These are phyloP conservation scores for Typha latifolia DNA, from an alignment of 176 grass and related monocot species.

Conservation along the genomic window DNA sequence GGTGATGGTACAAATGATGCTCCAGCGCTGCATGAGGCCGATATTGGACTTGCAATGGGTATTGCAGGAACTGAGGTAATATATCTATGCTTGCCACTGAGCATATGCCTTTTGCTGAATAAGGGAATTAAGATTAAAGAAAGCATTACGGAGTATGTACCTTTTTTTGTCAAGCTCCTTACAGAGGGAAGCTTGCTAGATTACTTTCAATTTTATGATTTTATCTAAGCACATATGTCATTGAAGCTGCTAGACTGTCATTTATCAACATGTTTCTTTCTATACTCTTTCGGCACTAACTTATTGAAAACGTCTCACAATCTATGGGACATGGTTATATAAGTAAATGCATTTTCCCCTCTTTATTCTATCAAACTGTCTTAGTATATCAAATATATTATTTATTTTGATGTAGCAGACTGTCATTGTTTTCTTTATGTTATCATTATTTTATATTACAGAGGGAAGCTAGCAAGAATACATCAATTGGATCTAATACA, in stretches of 20 bases:
- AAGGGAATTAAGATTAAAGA: too few relatives aligned
- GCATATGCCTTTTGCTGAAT: too few relatives aligned
- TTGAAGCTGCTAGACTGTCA: not conserved
- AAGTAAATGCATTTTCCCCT: not conserved
- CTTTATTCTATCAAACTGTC: too few relatives aligned
- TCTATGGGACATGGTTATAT: too few relatives aligned
- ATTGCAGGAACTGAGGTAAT: constrained; percentile 93
- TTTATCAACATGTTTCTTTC: not conserved
- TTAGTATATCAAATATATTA: too few relatives aligned
- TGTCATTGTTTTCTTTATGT: not conserved
- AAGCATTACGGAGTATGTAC: too few relatives aligned
- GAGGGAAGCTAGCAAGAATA: not conserved
- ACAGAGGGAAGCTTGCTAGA: too few relatives aligned
- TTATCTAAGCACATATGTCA: not conserved
- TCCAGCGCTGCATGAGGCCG: constrained; percentile 86
- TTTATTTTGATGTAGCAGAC: too few relatives aligned
- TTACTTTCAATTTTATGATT: not conserved
- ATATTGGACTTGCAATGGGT: constrained; percentile 95
- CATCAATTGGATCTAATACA: not conserved
- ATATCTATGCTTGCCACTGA: not conserved
- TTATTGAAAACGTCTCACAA: not conserved
- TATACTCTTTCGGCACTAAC: not conserved
- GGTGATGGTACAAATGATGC: constrained; percentile 97
- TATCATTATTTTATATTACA: not conserved
- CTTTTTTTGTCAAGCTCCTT: too few relatives aligned